Evolutionary conservation across 2,329 filamentous ascomycete genomes (phyloP).

Genomic region (Tolypocladium ovalisporum): DNA sequence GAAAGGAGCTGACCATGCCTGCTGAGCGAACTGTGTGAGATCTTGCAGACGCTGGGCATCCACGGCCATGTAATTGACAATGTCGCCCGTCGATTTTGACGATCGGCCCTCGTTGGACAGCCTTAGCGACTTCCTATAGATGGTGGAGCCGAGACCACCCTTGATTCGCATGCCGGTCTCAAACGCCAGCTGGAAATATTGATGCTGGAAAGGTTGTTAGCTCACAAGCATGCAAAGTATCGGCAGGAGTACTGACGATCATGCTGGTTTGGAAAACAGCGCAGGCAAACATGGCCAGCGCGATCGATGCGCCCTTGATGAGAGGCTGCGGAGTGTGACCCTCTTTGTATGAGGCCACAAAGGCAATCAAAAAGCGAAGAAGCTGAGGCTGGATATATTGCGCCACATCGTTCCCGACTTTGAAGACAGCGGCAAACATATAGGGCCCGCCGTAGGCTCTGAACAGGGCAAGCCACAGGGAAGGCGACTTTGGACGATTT

Average conservation of each 20-base stretch:
- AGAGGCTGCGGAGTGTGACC: constrained; percentile 59
- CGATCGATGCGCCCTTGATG: constrained; percentile 77
- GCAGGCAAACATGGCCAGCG: constrained; percentile 81
- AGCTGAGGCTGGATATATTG: constrained; percentile 89
- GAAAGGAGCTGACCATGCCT: constrained; percentile 93
- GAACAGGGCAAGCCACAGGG: constrained; percentile 78
- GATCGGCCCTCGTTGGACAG: constrained; percentile 89
- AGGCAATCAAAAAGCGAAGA: constrained; percentile 71
- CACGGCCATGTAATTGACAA: constrained; percentile 99
- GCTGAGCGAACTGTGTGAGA: constrained; percentile 87
- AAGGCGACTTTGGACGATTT: constrained; percentile 44
- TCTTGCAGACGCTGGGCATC: constrained; percentile 94
- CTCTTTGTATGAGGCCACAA: constrained; percentile 65
- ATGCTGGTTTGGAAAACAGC: constrained; percentile 79
- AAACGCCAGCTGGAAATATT: constrained; percentile 94
- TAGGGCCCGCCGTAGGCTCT: constrained; percentile 80
- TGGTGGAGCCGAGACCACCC: constrained; percentile 75
- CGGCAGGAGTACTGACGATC: constrained; percentile 34
- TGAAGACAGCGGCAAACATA: constrained; percentile 70
- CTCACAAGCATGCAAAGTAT: background rate
- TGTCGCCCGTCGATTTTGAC: constrained; percentile 86
- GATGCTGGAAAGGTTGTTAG: constrained; percentile 45
- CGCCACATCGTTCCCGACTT: constrained; percentile 74
- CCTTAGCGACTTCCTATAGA: constrained; percentile 83
- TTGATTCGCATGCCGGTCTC: constrained; percentile 97